Conservation (phyloP, 2,329 filamentous ascomycete species). For the Penicillium sp. region DNA sequence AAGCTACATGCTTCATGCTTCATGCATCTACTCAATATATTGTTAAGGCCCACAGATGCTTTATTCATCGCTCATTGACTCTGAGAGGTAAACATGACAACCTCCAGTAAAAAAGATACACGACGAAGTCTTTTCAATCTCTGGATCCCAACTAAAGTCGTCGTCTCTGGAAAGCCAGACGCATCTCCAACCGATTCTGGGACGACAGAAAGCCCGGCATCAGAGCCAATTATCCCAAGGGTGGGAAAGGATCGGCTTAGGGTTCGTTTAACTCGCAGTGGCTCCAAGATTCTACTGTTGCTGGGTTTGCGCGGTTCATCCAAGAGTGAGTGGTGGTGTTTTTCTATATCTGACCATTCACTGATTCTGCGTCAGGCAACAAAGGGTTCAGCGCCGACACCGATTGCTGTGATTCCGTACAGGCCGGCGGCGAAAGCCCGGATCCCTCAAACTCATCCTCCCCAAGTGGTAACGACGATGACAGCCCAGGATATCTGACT, state of each 20-base stretch:
- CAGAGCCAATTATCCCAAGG: slow-evolving; percentile 18
- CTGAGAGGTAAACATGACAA: slow-evolving; percentile 17
- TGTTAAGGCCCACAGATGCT: not conserved
- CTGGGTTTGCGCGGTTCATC: slow-evolving; percentile 31
- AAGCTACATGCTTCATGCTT: not conserved
- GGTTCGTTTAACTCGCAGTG: slow-evolving; percentile 33
- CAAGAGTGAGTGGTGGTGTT: slow-evolving; percentile 21
- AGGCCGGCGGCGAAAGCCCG: slow-evolving; percentile 1
- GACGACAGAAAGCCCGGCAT: slow-evolving; percentile 27
- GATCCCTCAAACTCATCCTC: not conserved
- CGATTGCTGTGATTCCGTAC: slow-evolving; percentile 9
- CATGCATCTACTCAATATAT: slow-evolving; percentile 1
- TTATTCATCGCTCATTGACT: not conserved
- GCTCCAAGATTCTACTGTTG: slow-evolving; percentile 39
- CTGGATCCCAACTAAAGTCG: slow-evolving; percentile 22
- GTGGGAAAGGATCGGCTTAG: slow-evolving; percentile 29
- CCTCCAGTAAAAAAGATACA: slow-evolving; percentile 18
- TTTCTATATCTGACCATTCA: not conserved
- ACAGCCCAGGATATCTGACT: not conserved
- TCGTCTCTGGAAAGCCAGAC: slow-evolving; percentile 14
- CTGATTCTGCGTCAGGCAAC: slow-evolving; percentile 11
- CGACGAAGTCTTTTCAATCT: slow-evolving; percentile 28
- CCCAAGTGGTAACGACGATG: not conserved
- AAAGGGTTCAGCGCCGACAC: slow-evolving; percentile 15
- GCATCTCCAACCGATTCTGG: slow-evolving; percentile 19